These are phyloP conservation scores for Nemania sp. DNA, from an alignment of 2,329 filamentous ascomycete genomes.

Conservation along the genomic window DNA sequence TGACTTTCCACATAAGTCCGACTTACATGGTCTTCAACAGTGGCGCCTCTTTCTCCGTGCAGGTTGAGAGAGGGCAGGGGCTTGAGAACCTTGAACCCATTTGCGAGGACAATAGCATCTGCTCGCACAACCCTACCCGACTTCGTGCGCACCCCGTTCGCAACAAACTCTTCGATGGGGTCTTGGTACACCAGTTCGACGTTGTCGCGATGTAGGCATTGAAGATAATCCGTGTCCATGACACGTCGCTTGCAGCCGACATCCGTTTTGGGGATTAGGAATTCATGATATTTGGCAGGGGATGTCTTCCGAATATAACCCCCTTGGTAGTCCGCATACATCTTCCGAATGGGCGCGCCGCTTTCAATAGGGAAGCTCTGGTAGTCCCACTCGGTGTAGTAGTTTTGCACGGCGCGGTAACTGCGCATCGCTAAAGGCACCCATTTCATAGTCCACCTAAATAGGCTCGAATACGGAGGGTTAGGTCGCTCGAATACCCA, in stretches of 20 bases:
- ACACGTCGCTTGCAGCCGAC: conserved; percentile 22
- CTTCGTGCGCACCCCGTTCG: conserved; percentile 21
- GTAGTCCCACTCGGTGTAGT: conserved; percentile 8
- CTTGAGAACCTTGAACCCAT: conserved; percentile 13
- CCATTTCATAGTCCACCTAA: conserved; percentile 24
- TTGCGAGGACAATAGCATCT: conserved; percentile 23
- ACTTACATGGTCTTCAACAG: conserved; percentile 19
- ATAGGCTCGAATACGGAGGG: conserved; percentile 15
- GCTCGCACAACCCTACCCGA: conserved; percentile 16
- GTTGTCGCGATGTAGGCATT: conserved; percentile 19
- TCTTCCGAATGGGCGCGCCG: conserved; percentile 14
- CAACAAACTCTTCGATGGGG: conserved; percentile 19
- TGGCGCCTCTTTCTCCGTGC: conserved; percentile 10
- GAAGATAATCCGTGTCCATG: conserved; percentile 22
- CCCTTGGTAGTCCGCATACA: not conserved
- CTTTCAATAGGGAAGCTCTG: conserved; percentile 4
- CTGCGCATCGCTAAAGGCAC: conserved; percentile 19
- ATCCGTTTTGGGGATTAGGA: conserved; percentile 17
- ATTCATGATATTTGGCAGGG: conserved; percentile 20
- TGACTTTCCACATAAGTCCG: too few species aligned
- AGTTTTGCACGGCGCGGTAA: conserved; percentile 4
- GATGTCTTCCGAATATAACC: conserved; percentile 13
- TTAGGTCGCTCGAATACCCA: conserved; percentile 23
- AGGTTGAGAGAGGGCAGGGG: conserved; percentile 11
- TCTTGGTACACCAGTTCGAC: conserved; percentile 21